Percentiles rank a stretch among this genome's conserved stretches.
These are phyloP conservation scores for Scytalidium sp. DNA, from an alignment of 2,329 filamentous ascomycete genomes.

Conservation along the genomic window DNA sequence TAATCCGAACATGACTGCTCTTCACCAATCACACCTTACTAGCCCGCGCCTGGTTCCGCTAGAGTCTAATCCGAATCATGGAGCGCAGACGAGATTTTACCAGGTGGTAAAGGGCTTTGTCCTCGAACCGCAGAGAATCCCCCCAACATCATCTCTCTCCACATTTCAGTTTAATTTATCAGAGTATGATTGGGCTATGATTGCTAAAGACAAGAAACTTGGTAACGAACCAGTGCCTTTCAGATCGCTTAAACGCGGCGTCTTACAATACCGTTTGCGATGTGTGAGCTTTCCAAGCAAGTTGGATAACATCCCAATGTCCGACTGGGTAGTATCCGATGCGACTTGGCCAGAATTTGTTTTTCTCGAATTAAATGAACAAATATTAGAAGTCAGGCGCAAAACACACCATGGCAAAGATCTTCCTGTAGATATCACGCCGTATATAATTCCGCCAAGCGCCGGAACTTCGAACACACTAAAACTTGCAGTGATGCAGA, in stretches of 20 bases:
- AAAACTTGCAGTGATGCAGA: constrained; percentile 41
- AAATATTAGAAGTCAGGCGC: constrained; percentile 55
- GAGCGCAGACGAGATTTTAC: constrained; percentile 38
- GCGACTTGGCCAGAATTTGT: constrained; percentile 70
- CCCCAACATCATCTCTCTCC: constrained; percentile 24
- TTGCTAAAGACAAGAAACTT: constrained; percentile 20
- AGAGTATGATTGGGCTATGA: constrained; percentile 10
- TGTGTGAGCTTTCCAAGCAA: constrained; percentile 45
- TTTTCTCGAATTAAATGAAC: constrained; percentile 65
- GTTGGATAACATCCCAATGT: constrained; percentile 29
- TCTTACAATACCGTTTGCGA: constrained; percentile 65
- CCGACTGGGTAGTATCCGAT: constrained; percentile 60
- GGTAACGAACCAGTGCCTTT: constrained; percentile 21
- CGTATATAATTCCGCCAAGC: constrained; percentile 27
- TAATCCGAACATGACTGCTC: constrained; percentile 41
- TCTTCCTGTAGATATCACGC: constrained; percentile 71
- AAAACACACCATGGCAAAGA: constrained; percentile 74
- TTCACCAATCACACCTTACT: constrained; percentile 57
- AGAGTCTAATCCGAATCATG: constrained; percentile 12
- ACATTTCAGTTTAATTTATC: constrained; percentile 32
- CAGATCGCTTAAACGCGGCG: constrained; percentile 43
- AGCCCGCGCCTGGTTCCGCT: constrained; percentile 42
- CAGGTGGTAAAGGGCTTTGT: constrained; percentile 54
- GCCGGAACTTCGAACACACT: constrained; percentile 49
- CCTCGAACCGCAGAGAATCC: constrained; percentile 38